A percentile compares a stretch with the other conserved stretches of the same genome.
phyloP scores from a whole-genome alignment of 2,329 filamentous ascomycete species.

The Trichoderma afroharzianum region DNA sequence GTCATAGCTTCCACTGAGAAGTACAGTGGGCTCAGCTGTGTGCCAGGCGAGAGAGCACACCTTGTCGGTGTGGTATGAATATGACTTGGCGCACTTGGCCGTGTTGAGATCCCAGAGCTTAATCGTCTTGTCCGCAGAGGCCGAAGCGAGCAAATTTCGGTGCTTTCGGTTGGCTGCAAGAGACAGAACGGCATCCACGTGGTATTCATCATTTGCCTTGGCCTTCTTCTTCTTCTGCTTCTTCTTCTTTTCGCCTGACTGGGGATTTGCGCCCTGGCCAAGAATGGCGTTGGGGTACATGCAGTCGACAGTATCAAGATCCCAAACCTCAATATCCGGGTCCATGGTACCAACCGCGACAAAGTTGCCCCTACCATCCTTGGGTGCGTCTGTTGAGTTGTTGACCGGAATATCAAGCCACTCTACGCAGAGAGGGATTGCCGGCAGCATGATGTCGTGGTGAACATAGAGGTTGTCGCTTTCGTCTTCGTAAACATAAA shows the following conservation, averaged over 20 bases:
- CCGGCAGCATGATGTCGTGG: constrained; percentile 98
- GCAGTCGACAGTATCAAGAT: constrained; percentile 90
- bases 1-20: constrained; percentile 93
- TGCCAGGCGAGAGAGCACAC: constrained; percentile 97
- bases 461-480: constrained; percentile 98
- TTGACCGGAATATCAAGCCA: constrained; percentile 93
- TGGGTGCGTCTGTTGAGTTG: constrained; percentile 55
- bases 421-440: constrained; percentile 91
- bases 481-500: constrained; percentile 95
- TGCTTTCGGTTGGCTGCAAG: constrained; percentile 91
- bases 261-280: constrained; percentile 62
- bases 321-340: constrained; percentile 98
- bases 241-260: constrained; percentile 56
- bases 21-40: constrained; percentile 76
- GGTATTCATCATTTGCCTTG: constrained; percentile 83
- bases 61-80: constrained; percentile 94
- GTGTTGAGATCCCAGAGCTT: constrained; percentile 98
- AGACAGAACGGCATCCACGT: constrained; percentile 89
- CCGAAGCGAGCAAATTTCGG: constrained; percentile 89
- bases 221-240: constrained; percentile 91
- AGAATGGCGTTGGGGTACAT: constrained; percentile 98
- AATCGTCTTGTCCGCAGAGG: constrained; percentile 92
- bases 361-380: constrained; percentile 75
- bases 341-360: constrained; percentile 96
- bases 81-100: constrained; percentile 89